A percentile compares a stretch with the other conserved stretches of the same genome.
Evolutionary conservation across 345 rosid species (phyloP).

Genomic region (Cardamine chenopodiifolia): DNA sequence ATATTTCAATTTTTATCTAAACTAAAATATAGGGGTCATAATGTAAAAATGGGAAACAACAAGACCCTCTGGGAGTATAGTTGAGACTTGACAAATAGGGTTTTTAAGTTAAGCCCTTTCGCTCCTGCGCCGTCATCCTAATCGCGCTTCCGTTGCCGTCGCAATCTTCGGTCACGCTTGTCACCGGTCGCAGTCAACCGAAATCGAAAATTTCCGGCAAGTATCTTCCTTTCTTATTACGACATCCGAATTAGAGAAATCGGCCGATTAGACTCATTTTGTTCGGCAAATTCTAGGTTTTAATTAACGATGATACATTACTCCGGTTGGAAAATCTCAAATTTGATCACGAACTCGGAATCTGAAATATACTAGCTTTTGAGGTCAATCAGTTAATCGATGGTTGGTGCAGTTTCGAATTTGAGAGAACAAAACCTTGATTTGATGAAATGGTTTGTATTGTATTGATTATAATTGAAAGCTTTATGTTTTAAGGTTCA

Average conservation of each 20-base stretch:
- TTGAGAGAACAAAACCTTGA: too few relatives aligned
- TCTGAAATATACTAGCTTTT: background rate
- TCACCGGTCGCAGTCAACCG: background rate
- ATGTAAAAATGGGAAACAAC: background rate
- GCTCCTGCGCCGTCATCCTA: background rate
- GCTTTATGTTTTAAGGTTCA: background rate
- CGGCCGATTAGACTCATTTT: background rate
- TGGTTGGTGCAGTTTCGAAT: background rate
- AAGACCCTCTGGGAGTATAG: background rate
- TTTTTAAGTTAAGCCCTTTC: background rate
- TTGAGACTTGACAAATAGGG: slow-evolving; percentile 32
- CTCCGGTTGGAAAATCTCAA: background rate
- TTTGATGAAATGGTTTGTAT: background rate
- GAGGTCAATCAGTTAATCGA: background rate
- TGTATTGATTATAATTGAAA: background rate
- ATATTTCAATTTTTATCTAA: background rate
- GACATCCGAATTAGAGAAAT: background rate
- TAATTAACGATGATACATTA: background rate
- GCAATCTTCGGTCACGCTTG: slow-evolving; percentile 1
- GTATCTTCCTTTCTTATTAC: background rate
- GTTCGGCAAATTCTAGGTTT: background rate
- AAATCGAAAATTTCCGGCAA: background rate
- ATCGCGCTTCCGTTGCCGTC: slow-evolving; percentile 31
- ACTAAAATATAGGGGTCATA: slow-evolving; percentile 28
- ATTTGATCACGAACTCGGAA: background rate